Conservation (phyloP, 495 filamentous ascomycete genomes). For the Hypoxylon perforatum region DNA sequence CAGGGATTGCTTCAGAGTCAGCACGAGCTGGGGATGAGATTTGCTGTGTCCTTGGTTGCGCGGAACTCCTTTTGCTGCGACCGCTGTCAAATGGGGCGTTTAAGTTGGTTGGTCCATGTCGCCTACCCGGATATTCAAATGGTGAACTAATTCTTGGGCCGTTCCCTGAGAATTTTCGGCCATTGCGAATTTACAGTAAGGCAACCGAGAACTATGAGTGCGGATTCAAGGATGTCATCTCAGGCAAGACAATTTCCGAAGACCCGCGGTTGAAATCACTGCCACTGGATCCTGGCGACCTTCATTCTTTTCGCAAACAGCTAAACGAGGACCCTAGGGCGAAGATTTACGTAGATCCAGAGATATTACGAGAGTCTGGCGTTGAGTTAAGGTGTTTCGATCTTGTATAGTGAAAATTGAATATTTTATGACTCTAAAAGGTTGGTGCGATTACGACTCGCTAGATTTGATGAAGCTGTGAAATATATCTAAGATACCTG, state of each 20-base stretch:
- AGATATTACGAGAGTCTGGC: not conserved
- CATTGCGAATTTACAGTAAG: not conserved
- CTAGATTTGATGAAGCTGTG: too few species aligned
- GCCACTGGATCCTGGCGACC: constrained; percentile 2
- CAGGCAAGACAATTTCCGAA: constrained; percentile 8
- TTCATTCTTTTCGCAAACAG: not conserved
- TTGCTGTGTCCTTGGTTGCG: constrained; percentile 21
- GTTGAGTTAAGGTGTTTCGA: constrained; percentile 8
- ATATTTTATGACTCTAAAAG: too few species aligned
- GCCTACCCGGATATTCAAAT: not conserved
- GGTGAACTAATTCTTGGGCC: constrained; percentile 26
- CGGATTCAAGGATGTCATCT: constrained; percentile 1
- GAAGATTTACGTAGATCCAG: not conserved
- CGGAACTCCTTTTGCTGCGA: not conserved
- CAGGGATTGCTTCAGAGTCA: constrained; percentile 8
- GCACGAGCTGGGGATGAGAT: constrained; percentile 18
- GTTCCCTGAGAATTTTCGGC: constrained; percentile 7
- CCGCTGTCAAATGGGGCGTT: constrained; percentile 9
- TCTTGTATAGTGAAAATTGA: constrained; percentile 19
- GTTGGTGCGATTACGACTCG: too few species aligned
- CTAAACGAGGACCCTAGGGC: not conserved
- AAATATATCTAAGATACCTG: too few species aligned
- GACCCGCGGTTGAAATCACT: constrained; percentile 22
- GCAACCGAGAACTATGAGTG: not conserved
- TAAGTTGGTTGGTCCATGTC: constrained; percentile 19